Percentiles rank a stretch among this genome's conserved stretches.
phyloP scores from a whole-genome alignment of 192 early-diverging fungal genomes.

The Phycomyces blakesleeanus region DNA sequence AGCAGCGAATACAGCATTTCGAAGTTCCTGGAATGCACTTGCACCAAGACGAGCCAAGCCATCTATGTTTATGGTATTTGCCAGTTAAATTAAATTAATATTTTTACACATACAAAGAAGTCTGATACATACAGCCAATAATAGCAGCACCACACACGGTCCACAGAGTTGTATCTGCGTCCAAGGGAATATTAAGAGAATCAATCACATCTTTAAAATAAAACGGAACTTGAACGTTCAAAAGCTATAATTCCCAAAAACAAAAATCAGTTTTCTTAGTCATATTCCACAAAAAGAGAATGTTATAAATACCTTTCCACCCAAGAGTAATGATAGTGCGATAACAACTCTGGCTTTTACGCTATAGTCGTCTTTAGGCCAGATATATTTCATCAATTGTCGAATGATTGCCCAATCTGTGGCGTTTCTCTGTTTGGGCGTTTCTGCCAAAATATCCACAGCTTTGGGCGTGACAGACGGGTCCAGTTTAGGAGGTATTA shows the following conservation, averaged over 20 bases:
- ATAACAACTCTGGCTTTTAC: constrained; percentile 85
- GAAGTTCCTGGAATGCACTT: constrained; percentile 78
- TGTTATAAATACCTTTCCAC: constrained; percentile 63
- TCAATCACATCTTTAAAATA: constrained; percentile 95
- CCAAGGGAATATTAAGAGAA: constrained; percentile 66
- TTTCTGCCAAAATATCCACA: not conserved
- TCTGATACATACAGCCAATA: constrained; percentile 71
- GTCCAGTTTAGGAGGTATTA: no score
- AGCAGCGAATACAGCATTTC: constrained; percentile 90
- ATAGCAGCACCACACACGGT: constrained; percentile 89
- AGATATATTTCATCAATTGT: constrained; percentile 55
- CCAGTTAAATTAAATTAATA: not conserved
- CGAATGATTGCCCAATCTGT: constrained; percentile 40
- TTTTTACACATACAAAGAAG: not conserved
- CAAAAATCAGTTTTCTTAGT: constrained; percentile 20
- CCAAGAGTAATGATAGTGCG: constrained; percentile 80
- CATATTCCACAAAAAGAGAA: constrained; percentile 45
- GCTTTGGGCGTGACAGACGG: not conserved
- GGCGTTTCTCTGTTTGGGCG: constrained; percentile 19
- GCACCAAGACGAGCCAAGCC: constrained; percentile 87
- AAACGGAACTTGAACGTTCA: constrained; percentile 95
- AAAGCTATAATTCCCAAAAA: constrained; percentile 47
- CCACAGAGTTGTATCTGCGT: constrained; percentile 60
- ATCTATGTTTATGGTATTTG: constrained; percentile 44
- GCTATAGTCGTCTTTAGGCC: constrained; percentile 85